phyloP scores from a whole-genome alignment of 2,329 filamentous ascomycete genomes.

The Aspergillus alliaceus region DNA sequence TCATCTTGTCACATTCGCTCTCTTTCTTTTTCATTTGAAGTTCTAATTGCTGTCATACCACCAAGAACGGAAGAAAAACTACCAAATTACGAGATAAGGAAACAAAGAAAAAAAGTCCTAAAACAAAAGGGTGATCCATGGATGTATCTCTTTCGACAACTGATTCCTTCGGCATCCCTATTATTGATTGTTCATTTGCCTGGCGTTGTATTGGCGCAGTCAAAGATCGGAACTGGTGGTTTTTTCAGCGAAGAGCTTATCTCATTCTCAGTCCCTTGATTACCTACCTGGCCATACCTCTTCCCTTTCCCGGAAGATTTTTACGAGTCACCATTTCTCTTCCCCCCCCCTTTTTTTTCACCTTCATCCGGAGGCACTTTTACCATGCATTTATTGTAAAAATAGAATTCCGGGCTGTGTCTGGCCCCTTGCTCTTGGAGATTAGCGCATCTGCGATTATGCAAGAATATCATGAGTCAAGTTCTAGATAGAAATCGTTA shows the following conservation, averaged over 20 bases:
- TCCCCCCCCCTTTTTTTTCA: background rate
- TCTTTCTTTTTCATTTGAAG: conserved; percentile 11
- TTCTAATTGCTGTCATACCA: conserved; percentile 7
- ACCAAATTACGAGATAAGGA: conserved; percentile 8
- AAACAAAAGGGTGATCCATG: conserved; percentile 3
- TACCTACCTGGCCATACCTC: conserved; percentile 17
- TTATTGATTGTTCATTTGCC: conserved; percentile 34
- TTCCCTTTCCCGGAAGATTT: conserved; percentile 1
- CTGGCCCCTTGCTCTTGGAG: conserved; percentile 28
- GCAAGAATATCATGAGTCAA: conserved; percentile 35
- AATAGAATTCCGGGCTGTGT: conserved; percentile 34
- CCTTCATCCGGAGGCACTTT: conserved; percentile 13
- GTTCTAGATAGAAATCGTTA: conserved; percentile 14
- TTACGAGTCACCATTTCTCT: conserved; percentile 13
- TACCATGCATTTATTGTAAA: conserved; percentile 36
- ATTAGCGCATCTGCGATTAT: conserved; percentile 38
- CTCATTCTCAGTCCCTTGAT: conserved; percentile 11
- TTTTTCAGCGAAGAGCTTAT: conserved; percentile 27
- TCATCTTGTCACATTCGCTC: conserved; percentile 16
- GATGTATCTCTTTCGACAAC: conserved; percentile 15
- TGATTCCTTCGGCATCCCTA: conserved; percentile 25
- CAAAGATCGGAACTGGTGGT: conserved; percentile 29
- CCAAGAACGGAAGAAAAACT: conserved; percentile 7
- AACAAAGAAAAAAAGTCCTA: conserved; percentile 7
- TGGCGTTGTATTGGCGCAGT: conserved; percentile 40